Conservation (phyloP, 257 asterid genomes). For the Echium plantagineum region DNA sequence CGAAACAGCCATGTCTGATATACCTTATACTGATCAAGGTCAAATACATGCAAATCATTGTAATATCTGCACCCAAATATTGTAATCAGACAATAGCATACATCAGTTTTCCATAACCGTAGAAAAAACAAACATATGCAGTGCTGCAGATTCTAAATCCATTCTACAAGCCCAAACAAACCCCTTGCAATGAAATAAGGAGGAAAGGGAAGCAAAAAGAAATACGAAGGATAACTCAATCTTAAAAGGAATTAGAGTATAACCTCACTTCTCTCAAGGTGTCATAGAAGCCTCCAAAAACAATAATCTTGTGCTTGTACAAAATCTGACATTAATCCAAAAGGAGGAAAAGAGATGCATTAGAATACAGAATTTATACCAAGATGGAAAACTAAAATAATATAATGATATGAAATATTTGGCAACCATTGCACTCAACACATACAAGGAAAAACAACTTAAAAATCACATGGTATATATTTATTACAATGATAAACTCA, state of each 20-base stretch:
- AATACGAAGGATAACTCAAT: neutral
- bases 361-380: neutral
- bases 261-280: slow-evolving; percentile 99
- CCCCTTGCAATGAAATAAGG: neutral
- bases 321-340: slow-evolving; percentile 44
- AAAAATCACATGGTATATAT: too few species aligned
- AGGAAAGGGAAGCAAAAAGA: neutral
- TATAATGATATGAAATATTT: too few species aligned
- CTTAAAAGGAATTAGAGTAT: slow-evolving; percentile 9
- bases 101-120: neutral
- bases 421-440: too few species aligned
- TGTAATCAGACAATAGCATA: neutral
- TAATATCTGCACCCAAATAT: slow-evolving; percentile 49
- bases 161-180: neutral
- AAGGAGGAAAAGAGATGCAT: slow-evolving; percentile 15
- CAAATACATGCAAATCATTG: slow-evolving; percentile 86
- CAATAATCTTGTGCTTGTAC: slow-evolving; percentile 89
- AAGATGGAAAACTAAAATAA: neutral
- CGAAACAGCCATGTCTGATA: neutral
- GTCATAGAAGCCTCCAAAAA: slow-evolving; percentile 97
- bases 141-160: neutral
- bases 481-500: too few species aligned
- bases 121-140: neutral
- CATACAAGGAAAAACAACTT: too few species aligned
- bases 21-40: slow-evolving; percentile 93